Evolutionary conservation across 208 protist genomes (phyloP).

Genomic region (Acanthamoeba healyi): DNA sequence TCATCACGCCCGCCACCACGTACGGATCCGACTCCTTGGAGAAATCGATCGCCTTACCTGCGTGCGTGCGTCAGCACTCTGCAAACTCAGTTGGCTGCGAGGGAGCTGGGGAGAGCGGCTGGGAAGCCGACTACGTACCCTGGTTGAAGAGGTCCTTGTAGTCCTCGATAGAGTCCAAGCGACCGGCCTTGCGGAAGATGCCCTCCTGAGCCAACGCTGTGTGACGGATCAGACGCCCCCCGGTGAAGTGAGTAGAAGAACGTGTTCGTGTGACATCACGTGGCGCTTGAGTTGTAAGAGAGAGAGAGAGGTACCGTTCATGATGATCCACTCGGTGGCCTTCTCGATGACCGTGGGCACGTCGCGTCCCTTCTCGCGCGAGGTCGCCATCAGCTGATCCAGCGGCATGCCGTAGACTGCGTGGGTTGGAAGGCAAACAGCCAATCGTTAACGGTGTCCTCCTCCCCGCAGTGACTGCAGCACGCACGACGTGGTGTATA

Average conservation of each 20-base stretch:
- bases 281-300: background rate
- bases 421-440: background rate
- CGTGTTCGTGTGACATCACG: background rate
- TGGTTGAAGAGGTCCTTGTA: slow-evolving; percentile 68
- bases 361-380: slow-evolving; percentile 38
- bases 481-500: background rate
- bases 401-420: slow-evolving; percentile 58
- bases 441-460: too few relatives aligned
- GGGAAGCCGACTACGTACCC: background rate
- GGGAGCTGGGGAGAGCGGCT: background rate
- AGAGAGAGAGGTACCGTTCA: background rate
- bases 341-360: slow-evolving; percentile 63
- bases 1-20: slow-evolving; percentile 62
- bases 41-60: slow-evolving; percentile 52
- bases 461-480: too few relatives aligned
- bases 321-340: slow-evolving; percentile 65
- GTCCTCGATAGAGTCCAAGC: slow-evolving; percentile 58
- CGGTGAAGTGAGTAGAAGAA: background rate
- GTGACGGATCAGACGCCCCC: background rate
- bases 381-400: slow-evolving; percentile 13
- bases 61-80: too few relatives aligned
- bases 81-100: background rate
- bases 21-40: slow-evolving; percentile 13
- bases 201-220: slow-evolving; percentile 31
- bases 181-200: slow-evolving; percentile 62